Percentiles rank a stretch among this genome's conserved stretches.
These are phyloP conservation scores for Termitomyces eurrhizus DNA, from an alignment of 768 basidiomycete species.

Conservation along the genomic window DNA sequence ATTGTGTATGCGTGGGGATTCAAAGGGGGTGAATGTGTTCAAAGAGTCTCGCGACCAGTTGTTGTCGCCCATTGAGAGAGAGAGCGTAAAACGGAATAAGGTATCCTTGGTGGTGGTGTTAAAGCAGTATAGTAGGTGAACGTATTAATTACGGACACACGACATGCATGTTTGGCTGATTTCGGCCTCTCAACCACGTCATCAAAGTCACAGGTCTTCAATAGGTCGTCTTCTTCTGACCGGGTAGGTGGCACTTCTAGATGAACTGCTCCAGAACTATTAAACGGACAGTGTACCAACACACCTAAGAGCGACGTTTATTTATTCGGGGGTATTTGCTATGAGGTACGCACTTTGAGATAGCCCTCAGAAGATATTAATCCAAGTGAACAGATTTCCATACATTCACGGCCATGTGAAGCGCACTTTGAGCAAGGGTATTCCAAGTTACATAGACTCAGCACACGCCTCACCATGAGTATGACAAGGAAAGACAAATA, in stretches of 20 bases:
- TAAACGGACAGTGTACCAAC: conserved; percentile 9
- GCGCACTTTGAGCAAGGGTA: too few species aligned
- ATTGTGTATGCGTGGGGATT: conserved; percentile 58
- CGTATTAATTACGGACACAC: conserved; percentile 13
- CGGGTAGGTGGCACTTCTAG: conserved; percentile 13
- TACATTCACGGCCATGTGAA: too few species aligned
- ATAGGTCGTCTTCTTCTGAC: conserved; percentile 6
- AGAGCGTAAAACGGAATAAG: conserved; percentile 53
- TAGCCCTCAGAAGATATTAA: neutral
- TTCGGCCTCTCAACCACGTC: conserved; percentile 18
- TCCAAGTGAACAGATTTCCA: conserved; percentile 20
- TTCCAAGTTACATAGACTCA: too few species aligned
- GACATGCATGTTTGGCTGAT: conserved; percentile 17
- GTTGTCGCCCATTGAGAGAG: conserved; percentile 72
- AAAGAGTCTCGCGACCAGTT: conserved; percentile 36
- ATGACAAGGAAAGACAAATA: too few species aligned
- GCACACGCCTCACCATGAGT: too few species aligned
- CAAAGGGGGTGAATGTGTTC: conserved; percentile 38
- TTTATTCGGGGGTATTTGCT: conserved; percentile 27
- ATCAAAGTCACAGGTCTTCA: conserved; percentile 13
- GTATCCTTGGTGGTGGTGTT: conserved; percentile 43
- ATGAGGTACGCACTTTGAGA: conserved; percentile 23
- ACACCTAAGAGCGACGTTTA: conserved; percentile 28
- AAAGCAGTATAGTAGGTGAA: conserved; percentile 31
- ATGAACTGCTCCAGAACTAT: conserved; percentile 18